Percentiles rank a stretch among this genome's conserved stretches.
These are phyloP conservation scores for Mucor irregularis DNA, from an alignment of 371 early-diverging fungal species.

Conservation along the genomic window DNA sequence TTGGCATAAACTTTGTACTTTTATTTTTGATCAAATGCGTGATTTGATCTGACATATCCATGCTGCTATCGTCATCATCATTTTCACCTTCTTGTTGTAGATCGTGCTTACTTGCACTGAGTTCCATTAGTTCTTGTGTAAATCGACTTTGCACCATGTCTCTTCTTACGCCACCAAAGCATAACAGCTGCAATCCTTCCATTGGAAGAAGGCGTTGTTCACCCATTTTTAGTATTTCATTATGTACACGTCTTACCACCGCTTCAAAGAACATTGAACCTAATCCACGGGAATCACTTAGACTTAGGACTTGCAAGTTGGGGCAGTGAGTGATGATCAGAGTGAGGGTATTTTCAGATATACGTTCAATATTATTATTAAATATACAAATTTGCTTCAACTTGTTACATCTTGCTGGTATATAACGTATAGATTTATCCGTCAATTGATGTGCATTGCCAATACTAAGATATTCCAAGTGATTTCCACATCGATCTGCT, in stretches of 20 bases:
- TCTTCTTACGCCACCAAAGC: conserved; percentile 39
- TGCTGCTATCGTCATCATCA: conserved; percentile 13
- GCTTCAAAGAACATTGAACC: conserved; percentile 36
- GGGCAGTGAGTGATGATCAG: conserved; percentile 36
- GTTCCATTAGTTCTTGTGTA: conserved; percentile 25
- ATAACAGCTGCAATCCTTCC: conserved; percentile 34
- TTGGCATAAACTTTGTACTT: conserved; percentile 34
- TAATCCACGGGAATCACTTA: conserved; percentile 45
- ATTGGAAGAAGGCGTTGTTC: neutral
- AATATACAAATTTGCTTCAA: conserved; percentile 38
- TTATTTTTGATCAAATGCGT: conserved; percentile 14
- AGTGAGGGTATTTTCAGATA: conserved; percentile 37
- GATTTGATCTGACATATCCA: conserved; percentile 11
- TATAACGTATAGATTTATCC: conserved; percentile 33
- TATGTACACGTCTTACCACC: conserved; percentile 32
- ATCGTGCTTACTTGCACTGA: conserved; percentile 36
- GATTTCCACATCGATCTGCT: conserved; percentile 34
- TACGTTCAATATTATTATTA: conserved; percentile 36
- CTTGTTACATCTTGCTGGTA: conserved; percentile 33
- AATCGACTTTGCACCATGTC: conserved; percentile 29
- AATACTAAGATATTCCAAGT: conserved; percentile 38
- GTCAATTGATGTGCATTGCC: conserved; percentile 44
- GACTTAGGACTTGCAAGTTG: conserved; percentile 27
- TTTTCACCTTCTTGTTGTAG: neutral
- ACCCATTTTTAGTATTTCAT: conserved; percentile 27